These are phyloP conservation scores for Geotrichum bryndzae DNA, from an alignment of 1,139 yeast genomes.

Conservation along the genomic window DNA sequence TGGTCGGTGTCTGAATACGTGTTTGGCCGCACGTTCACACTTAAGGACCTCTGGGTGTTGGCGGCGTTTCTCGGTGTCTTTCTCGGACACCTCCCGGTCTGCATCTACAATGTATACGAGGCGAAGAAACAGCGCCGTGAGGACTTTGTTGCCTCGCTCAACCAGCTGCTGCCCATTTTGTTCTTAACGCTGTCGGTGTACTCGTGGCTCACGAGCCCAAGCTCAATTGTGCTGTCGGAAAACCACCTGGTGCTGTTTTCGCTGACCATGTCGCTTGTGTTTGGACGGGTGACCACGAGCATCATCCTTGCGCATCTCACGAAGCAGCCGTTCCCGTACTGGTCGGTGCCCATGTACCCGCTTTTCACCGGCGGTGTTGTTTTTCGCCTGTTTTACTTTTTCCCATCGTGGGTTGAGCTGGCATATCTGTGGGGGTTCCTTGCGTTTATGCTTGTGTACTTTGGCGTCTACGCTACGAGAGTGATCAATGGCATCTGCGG, in stretches of 20 bases:
- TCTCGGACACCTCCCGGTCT: constrained; percentile 43
- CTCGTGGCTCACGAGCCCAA: constrained; percentile 37
- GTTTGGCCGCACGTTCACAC: constrained; percentile 33
- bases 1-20: constrained; percentile 17
- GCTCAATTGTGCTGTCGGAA: constrained; percentile 32
- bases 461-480: constrained; percentile 33
- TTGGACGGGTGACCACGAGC: constrained; percentile 55
- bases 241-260: constrained; percentile 54
- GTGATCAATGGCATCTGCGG: constrained; percentile 36
- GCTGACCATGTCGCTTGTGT: constrained; percentile 58
- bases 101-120: constrained; percentile 52
- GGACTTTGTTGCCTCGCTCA: constrained; percentile 45
- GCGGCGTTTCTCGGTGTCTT: constrained; percentile 47
- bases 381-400: constrained; percentile 24
- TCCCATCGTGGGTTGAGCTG: constrained; percentile 28
- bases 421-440: constrained; percentile 34
- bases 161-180: constrained; percentile 34
- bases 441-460: constrained; percentile 30
- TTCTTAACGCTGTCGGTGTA: constrained; percentile 28
- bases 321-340: constrained; percentile 54
- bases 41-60: constrained; percentile 33
- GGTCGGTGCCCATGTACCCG: constrained; percentile 37
- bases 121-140: constrained; percentile 40
- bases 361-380: constrained; percentile 35
- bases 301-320: constrained; percentile 67